phyloP scores from a whole-genome alignment of 257 asterid species.

The Ligustrum vulgare region DNA sequence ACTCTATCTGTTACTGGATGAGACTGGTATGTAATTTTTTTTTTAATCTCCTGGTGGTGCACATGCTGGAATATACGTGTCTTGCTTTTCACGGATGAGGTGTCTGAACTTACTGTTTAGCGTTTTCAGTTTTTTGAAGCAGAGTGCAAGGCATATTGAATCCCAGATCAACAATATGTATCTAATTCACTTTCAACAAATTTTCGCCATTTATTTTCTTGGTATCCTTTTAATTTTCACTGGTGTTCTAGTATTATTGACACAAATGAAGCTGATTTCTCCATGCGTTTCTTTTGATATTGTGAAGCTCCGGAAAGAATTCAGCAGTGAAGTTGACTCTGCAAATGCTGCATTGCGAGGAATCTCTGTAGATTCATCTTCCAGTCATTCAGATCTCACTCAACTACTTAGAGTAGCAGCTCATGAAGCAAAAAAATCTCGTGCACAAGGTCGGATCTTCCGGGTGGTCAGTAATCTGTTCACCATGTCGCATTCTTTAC shows the following conservation, averaged over 20 bases:
- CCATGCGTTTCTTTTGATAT: conserved; percentile 19
- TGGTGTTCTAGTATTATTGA: conserved; percentile 4
- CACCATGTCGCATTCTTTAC: conserved; percentile 5
- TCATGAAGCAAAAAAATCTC: conserved; percentile 93
- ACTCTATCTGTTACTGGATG: background rate
- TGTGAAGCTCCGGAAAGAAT: conserved; percentile 78
- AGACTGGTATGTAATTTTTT: background rate
- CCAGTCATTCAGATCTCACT: conserved; percentile 74
- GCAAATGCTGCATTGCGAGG: conserved; percentile 61
- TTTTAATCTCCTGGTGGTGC: background rate
- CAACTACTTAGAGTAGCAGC: conserved; percentile 78
- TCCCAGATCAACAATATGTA: background rate
- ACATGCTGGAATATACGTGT: background rate
- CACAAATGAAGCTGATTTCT: conserved; percentile 19
- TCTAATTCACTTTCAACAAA: background rate
- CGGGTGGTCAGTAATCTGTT: conserved; percentile 70
- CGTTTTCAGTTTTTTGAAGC: background rate
- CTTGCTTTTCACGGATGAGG: background rate
- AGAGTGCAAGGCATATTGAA: background rate
- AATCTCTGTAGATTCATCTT: conserved; percentile 59
- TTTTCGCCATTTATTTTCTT: background rate
- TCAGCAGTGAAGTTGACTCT: conserved; percentile 75
- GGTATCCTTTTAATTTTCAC: conserved; percentile 2
- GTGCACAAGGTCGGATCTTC: conserved; percentile 73
- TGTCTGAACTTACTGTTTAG: background rate